Base-by-base conservation (phyloP, 768 basidiomycete genomes). In the Gelatoporia subvermispora region DNA sequence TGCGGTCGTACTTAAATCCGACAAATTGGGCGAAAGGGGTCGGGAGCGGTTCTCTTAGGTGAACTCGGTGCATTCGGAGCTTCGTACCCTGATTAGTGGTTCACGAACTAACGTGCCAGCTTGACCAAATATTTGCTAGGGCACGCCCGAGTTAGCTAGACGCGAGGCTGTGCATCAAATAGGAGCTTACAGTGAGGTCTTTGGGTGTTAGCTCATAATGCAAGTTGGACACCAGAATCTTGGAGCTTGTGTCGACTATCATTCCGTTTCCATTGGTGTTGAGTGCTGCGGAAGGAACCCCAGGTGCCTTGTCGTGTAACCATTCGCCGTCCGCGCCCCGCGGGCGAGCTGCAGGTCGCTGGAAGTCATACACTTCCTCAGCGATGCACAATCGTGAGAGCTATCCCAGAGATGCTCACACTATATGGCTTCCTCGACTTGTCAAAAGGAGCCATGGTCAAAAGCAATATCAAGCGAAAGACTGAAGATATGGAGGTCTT, bases 1-100 rank as follows among this genome's bases (percentile, higher is more conserved):
- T 94, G 65, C 88, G 85, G 72, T 96, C 93, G 74, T 93, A 96
- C 93, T 96, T 79, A 63, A 72, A 70, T 62, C 60, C 59, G 61
- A 58, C 60, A 58, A 69, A 70, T 65, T 61, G 60, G 74, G 68
- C 57, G 62, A 72, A 73, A 68, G 58, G 70, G 50, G 60, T 64
- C 58, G 65, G 57, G 60, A 57, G 62, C 50, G 76, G 72, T 72
- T 73, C 69, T 76, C 74, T 77, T 72, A 82, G 66, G 81, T 77
- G 78, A 76, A 73, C 62, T 69, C 68, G 70, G 72, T 70, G 65
- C 62, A 71, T 63, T 66, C 64, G 63, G 65, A 67, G 59, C 61
- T 68, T 69, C 93, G 85, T 93, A 95, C 92, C 86, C 88, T 90
- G 69, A 95, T 92, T 68, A 82, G 72, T 72, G 92, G 92, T 77